Evolutionary conservation across 1,284 basidiomycete species (phyloP).

Genomic region (Laetiporus sulphureus): DNA sequence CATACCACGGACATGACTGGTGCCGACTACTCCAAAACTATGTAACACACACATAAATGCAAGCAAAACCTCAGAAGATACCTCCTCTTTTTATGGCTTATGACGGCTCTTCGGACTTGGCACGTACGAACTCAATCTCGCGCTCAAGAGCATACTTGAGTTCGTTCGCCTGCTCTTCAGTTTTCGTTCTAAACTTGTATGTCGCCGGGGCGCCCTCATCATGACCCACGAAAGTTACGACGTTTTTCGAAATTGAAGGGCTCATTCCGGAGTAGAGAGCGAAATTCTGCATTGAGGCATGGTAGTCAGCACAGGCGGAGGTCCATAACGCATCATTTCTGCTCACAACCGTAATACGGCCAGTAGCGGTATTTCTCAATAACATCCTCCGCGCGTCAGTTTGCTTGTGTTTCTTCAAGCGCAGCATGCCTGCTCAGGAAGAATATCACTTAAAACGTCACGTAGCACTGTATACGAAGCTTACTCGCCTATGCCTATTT

Average conservation of each 20-base stretch:
- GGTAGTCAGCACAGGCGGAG: not conserved
- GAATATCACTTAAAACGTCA: not conserved
- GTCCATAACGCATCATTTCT: not conserved
- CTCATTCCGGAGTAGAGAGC: conserved; percentile 49
- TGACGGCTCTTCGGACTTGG: conserved; percentile 16
- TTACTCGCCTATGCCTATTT: conserved; percentile 51
- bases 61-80: too few species aligned
- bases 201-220: conserved; percentile 51
- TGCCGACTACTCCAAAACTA: too few species aligned
- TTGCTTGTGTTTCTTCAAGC: conserved; percentile 66
- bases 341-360: conserved; percentile 66
- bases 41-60: too few species aligned
- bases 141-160: conserved; percentile 56
- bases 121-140: conserved; percentile 42
- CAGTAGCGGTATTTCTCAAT: conserved; percentile 63
- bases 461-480: conserved; percentile 3
- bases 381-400: conserved; percentile 49
- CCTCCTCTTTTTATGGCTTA: not conserved
- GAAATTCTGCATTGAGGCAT: conserved; percentile 51
- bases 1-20: too few species aligned
- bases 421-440: conserved; percentile 44
- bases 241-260: conserved; percentile 42
- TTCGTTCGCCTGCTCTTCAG: conserved; percentile 50
- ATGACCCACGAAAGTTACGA: conserved; percentile 63
- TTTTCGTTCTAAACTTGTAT: conserved; percentile 60